Base-by-base conservation (phyloP, 306 rosid species). In the Astragalus glycyphyllos region DNA sequence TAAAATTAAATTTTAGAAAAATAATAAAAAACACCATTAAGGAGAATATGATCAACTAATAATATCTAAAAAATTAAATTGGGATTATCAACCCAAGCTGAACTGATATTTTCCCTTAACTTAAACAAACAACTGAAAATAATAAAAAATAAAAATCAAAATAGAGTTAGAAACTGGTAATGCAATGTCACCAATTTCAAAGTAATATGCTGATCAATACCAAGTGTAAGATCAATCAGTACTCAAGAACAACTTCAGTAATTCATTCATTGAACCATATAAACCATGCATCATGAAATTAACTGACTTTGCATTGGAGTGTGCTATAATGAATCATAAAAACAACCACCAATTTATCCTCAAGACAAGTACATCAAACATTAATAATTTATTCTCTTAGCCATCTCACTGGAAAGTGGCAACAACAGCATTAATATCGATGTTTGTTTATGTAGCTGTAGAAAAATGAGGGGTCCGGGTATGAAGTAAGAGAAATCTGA, bases 401-500 rank as follows among this genome's bases (percentile, higher is more conserved):
- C 20, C 64, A 62, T 61, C 68, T 32, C 38, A 44, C 16, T 56
- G 73, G 79, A 55, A 74, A 74, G 79, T 65, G 49, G 8, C 66
- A 74, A 31, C 14, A 23, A 65, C 9, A 11, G 54, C 72, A 53
- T 74, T 74, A 53, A 74, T 15, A 13, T 64, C 38, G 20, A 11
- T 51, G 34, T 58, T 60, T 56, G 72, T 26, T 73, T 5, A 11
- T 38, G 45, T 65, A 73, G 56, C 11, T 63, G 71, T 6, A 73
- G 9, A 5, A 16, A 54, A 41, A 51, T 2, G 71, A 73, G 72
- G 78, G 78, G 78, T 64, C 78, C 78, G 65, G 72, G n/a, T 55
- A 5, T 12, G 23, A 67, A 34, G 35, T 49, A 58, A 16, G 12
- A 64, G n/a, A 64, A 46, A 42, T 15, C 38, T 20, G 23, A 0